Percentiles rank a stretch among this genome's conserved stretches.
Evolutionary conservation across 2,329 filamentous ascomycete genomes (phyloP).

Genomic region (Blastomyces gilchristii): DNA sequence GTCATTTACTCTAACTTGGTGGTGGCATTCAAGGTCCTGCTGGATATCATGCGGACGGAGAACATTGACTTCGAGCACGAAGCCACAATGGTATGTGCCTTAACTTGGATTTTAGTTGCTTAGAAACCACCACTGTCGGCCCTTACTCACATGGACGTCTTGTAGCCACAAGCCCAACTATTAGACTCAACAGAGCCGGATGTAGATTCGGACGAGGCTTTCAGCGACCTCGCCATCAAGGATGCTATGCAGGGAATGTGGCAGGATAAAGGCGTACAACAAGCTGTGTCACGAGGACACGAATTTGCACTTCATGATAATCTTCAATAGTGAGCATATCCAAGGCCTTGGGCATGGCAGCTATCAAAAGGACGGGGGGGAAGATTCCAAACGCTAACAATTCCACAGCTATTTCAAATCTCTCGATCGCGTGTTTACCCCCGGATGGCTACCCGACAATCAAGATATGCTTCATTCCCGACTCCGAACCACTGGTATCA

Average conservation of each 20-base stretch:
- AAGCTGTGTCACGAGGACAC: constrained; percentile 85
- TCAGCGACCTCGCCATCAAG: constrained; percentile 55
- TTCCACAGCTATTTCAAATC: constrained; percentile 66
- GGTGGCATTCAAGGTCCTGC: constrained; percentile 80
- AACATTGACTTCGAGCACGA: constrained; percentile 66
- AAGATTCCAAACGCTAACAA: not conserved
- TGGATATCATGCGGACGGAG: constrained; percentile 83
- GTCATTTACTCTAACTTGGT: constrained; percentile 94
- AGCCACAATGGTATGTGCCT: constrained; percentile 58
- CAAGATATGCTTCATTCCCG: constrained; percentile 89
- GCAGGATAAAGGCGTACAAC: constrained; percentile 71
- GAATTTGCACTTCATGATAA: constrained; percentile 97
- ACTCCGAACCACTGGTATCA: constrained; percentile 88
- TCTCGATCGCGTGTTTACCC: constrained; percentile 62
- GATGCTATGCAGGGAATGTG: constrained; percentile 74
- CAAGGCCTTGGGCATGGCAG: not conserved
- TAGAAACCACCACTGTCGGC: not conserved
- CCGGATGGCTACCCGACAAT: constrained; percentile 77
- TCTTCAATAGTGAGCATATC: constrained; percentile 67
- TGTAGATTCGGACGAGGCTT: constrained; percentile 67
- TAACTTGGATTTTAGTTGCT: not conserved
- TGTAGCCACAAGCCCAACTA: constrained; percentile 64
- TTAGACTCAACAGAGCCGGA: constrained; percentile 67
- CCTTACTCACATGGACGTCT: constrained; percentile 10
- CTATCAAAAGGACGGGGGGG: not conserved